Percentiles rank a stretch among this genome's conserved stretches.
phyloP scores from a whole-genome alignment of 352 stramenopile species.

The Plasmopara viticola region DNA sequence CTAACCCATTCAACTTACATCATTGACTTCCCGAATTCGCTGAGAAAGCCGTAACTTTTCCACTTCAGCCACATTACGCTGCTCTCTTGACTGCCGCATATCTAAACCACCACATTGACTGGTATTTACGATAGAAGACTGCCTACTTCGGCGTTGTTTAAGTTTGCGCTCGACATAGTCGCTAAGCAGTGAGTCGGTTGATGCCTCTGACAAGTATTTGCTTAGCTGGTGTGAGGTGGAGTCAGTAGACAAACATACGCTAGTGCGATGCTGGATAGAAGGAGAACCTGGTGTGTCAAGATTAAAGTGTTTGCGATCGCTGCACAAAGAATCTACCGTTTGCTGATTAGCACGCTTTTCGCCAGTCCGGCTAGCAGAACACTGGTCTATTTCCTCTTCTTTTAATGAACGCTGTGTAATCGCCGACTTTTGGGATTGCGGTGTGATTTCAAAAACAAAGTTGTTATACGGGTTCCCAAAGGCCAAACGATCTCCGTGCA shows the following conservation, averaged over 20 bases:
- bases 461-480: slow-evolving; percentile 39
- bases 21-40: slow-evolving; percentile 62
- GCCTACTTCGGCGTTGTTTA: slow-evolving; percentile 27
- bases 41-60: slow-evolving; percentile 62
- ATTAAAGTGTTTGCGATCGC: slow-evolving; percentile 20
- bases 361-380: slow-evolving; percentile 3
- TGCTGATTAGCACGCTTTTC: slow-evolving; percentile 31
- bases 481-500: slow-evolving; percentile 55
- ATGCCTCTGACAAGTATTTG: slow-evolving; percentile 45
- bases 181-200: slow-evolving; percentile 43
- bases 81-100: slow-evolving; percentile 23
- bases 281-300: too few species aligned
- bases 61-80: slow-evolving; percentile 51
- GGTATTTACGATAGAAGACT: slow-evolving; percentile 7
- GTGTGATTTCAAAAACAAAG: slow-evolving; percentile 50
- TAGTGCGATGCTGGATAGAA: slow-evolving; percentile 1
- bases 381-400: slow-evolving; percentile 6
- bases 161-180: slow-evolving; percentile 69
- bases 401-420: slow-evolving; percentile 5
- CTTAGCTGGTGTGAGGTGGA: slow-evolving; percentile 21
- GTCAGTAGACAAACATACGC: slow-evolving; percentile 7
- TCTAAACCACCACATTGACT: slow-evolving; percentile 7
- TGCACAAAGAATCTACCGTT: slow-evolving; percentile 39
- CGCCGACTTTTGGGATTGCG: slow-evolving; percentile 4
- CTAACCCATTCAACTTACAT: slow-evolving; percentile 24